Evolutionary conservation across 139 green algal genomes (phyloP).

Genomic region (Picochlorum sp.): DNA sequence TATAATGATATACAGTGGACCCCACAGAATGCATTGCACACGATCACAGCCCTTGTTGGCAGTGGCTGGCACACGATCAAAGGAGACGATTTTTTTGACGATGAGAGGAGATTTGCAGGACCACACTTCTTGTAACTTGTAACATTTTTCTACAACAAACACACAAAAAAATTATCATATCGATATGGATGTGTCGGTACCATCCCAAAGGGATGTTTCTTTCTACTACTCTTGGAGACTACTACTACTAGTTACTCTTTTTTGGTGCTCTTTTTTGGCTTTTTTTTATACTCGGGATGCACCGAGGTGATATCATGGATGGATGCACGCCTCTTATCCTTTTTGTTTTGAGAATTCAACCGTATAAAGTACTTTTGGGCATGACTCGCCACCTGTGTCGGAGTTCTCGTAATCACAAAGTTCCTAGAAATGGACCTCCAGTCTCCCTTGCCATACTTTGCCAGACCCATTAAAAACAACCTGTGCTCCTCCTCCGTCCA

Average conservation of each 20-base stretch:
- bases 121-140: too few species aligned
- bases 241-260: too few species aligned
- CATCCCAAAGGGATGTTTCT: too few species aligned
- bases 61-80: too few species aligned
- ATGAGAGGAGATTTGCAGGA: too few species aligned
- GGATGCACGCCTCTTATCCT: conserved; percentile 70
- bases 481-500: conserved; percentile 94
- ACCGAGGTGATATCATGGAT: conserved; percentile 88
- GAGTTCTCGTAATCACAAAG: conserved; percentile 85
- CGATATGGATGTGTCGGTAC: too few species aligned
- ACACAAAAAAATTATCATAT: too few species aligned
- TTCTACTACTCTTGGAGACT: too few species aligned
- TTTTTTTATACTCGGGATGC: conserved; percentile 5
- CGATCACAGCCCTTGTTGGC: too few species aligned
- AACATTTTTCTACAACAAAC: too few species aligned
- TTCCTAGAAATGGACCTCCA: conserved; percentile 87
- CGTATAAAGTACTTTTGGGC: conserved; percentile 95
- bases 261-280: neutral
- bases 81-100: too few species aligned
- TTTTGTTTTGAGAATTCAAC: conserved; percentile 81
- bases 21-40: too few species aligned
- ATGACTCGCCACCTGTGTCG: conserved; percentile 88
- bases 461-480: conserved; percentile 82
- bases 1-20: neutral
- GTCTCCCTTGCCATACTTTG: conserved; percentile 92